Base-by-base conservation (phyloP, 192 early-diverging fungal species). In the Backusella sp. region DNA sequence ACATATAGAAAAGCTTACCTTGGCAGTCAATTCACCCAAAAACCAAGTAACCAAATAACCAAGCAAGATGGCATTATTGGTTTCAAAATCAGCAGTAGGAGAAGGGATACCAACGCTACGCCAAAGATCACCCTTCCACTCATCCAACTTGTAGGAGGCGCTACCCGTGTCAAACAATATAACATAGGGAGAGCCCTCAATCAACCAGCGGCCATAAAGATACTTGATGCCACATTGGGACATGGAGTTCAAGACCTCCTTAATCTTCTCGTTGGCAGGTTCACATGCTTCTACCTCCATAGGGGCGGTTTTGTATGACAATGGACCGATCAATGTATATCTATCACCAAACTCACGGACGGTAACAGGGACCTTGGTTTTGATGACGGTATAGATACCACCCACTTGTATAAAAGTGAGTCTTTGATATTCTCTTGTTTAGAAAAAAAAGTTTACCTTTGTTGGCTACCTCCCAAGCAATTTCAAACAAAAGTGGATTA, bases 381-480 rank as follows among this genome's bases (percentile, higher is more conserved):
- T 96, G 83, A 99, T 94, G 28, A 99, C 96, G 3, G 96, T 99
- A 88, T 99, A 97, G 84, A 99, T 98, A 53, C 96, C 96, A 79
- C 97, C 97, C 39, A 98, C 97, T 95, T 30, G 62, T 41, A 34
- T 28, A 62, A 15, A 72, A n/a, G 17, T n/a, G 15, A 28, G 41
- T 74, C 11, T 36, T 36, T 72, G 7, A 3, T 39, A 8, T 11
- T 11, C 7, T 39, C 37, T 39, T 39, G 12, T 37, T 1, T 26
- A 14, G 14, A 17, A 28, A 36, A 1, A 34, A 44, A 26, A 34
- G 8, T 73, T 49, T 87, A 91, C 93, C 94, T 85, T 97, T 99
- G 89, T 99, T 99, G 76, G 95, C 96, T 28, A 98, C 97, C 83
- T 98, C 96, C 97, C 96, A 99, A 14, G 96, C 96, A 72, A 95